Base-by-base conservation (phyloP, 768 basidiomycete genomes). In the Panaeolus papilionaceus region DNA sequence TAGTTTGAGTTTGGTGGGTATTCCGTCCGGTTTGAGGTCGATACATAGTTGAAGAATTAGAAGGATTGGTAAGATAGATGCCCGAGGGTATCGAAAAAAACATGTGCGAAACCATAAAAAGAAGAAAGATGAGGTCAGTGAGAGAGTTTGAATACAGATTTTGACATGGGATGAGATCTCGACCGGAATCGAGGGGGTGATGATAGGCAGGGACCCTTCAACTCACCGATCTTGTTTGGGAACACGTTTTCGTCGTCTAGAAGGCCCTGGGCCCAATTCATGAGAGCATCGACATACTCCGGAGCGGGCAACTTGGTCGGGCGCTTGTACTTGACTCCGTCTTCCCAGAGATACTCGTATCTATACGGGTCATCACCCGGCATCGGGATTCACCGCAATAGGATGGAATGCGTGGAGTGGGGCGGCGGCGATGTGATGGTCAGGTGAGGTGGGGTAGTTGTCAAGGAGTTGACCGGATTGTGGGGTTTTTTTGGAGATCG, bases 251-350 rank as follows among this genome's bases (percentile, higher is more conserved):
- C 96, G 76, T 99, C 96, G 76, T 99, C 98, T 33, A 99, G 83
- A 64, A 97, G 83, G 64, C 85, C 86, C 77, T 99, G 98, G 5
- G 94, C 91, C 98, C 98, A 99, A 77, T 96, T 98, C 98, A 99
- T 99, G 65, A 99, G 83, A 10, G 94, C 93, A 74, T 99, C 98
- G 47, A 99, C 96, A 75, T 99, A 99, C 68, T 96, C 95, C 0
- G 95, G 95, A 2, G 95, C 95, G 1, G 94, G 87, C n/a, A 97
- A 86, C 77, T 96, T 97, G n/a, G 94, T 94, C 16, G 95, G 95
- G 47, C 87, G 89, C 80, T 91, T 94, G 84, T 90, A 96, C 72
- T 88, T 92, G 62, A 88, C 84, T 12, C 95, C 94, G 71, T 96
- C 95, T 76, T 96, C 95, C 95, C 95, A 97, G 8, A 96, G 86